phyloP scores from a whole-genome alignment of 139 green algal genomes.

The Auxenochlorella pyrenoidosa region DNA sequence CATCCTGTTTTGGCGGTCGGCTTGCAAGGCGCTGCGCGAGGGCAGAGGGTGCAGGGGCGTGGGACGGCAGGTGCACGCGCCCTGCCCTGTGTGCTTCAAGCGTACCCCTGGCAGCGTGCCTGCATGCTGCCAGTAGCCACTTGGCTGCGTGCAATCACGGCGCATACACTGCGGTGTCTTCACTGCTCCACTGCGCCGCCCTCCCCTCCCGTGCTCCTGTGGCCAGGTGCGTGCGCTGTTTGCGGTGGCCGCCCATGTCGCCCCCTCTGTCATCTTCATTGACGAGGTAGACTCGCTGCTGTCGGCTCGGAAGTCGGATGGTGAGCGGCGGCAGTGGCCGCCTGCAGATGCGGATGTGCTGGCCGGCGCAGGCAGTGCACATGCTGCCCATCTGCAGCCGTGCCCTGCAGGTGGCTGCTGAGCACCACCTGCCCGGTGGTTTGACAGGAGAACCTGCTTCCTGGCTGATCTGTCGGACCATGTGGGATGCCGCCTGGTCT shows the following conservation, averaged over 20 bases:
- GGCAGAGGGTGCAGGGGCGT: neutral
- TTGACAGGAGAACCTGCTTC: no score
- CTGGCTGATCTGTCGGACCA: no score
- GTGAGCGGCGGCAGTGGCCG: slow-evolving; percentile 32
- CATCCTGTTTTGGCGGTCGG: neutral
- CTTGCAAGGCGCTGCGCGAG: neutral
- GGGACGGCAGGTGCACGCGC: neutral
- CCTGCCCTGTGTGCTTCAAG: neutral
- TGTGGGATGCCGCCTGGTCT: no score
- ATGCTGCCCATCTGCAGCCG: no score
- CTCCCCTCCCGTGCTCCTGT: no score
- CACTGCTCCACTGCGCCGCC: neutral
- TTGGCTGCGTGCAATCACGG: neutral
- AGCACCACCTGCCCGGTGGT: no score
- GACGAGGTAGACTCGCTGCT: slow-evolving; percentile 99
- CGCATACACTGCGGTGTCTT: neutral
- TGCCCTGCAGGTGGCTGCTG: no score
- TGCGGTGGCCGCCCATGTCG: slow-evolving; percentile 84
- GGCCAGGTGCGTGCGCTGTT: slow-evolving; percentile 87
- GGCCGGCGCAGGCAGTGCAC: no score
- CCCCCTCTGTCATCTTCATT: slow-evolving; percentile 99
- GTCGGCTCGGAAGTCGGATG: slow-evolving; percentile 86
- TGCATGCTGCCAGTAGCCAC: no score
- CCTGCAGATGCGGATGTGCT: neutral
- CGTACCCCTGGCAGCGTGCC: neutral